Percentiles rank a stretch among this genome's conserved stretches.
These are phyloP conservation scores for Ceratopteris richardii DNA, from an alignment of 75 land plant species.

Conservation along the genomic window DNA sequence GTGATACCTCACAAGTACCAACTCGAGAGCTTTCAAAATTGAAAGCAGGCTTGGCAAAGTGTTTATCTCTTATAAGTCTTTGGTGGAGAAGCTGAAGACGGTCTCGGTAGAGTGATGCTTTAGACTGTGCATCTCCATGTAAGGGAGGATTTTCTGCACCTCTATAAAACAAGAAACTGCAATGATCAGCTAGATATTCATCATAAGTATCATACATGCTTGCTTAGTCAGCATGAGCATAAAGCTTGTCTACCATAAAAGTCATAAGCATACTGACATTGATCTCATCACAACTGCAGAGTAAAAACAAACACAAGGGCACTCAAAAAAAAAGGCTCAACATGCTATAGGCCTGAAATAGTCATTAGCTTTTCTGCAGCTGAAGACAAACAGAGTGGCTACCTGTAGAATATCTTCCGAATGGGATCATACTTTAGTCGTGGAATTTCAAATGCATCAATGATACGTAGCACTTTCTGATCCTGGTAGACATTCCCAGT, in stretches of 20 bases:
- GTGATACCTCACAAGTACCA: slow-evolving; percentile 82
- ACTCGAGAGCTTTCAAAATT: slow-evolving; percentile 35
- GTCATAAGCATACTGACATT: too few species aligned
- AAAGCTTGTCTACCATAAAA: too few species aligned
- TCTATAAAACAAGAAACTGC: slow-evolving; percentile 35
- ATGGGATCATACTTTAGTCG: slow-evolving; percentile 70
- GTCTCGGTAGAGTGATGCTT: slow-evolving; percentile 74
- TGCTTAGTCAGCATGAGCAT: too few species aligned
- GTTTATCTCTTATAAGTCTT: slow-evolving; percentile 69
- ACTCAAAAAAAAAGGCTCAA: too few species aligned
- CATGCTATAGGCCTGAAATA: too few species aligned
- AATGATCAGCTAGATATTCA: background rate
- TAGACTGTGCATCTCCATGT: slow-evolving; percentile 81
- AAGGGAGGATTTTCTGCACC: slow-evolving; percentile 61
- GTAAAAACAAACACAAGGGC: too few species aligned
- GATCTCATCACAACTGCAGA: too few species aligned
- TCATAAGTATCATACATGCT: too few species aligned
- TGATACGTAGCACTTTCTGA: slow-evolving; percentile 39
- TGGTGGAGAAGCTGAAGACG: slow-evolving; percentile 76
- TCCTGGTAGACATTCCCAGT: slow-evolving; percentile 33
- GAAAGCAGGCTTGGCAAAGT: slow-evolving; percentile 79
- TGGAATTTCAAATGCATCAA: slow-evolving; percentile 67
- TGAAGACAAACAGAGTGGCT: slow-evolving; percentile 1
- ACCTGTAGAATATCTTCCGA: slow-evolving; percentile 65
- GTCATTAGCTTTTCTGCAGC: background rate